Evolutionary conservation across 2,329 filamentous ascomycete genomes (phyloP).

Genomic region (Penicillium sumatraense): DNA sequence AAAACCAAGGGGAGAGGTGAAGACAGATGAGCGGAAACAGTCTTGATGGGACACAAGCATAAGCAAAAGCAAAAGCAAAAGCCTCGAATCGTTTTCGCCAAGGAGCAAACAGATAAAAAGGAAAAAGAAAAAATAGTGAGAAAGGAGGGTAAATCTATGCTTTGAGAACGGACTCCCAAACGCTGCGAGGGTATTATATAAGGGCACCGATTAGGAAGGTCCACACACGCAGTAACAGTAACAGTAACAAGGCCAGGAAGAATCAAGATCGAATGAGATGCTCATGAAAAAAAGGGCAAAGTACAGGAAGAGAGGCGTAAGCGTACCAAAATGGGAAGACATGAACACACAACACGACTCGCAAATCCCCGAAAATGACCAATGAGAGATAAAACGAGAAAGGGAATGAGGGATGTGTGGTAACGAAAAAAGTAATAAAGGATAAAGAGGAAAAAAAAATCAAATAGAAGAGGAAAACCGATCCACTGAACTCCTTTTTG

Average conservation of each 20-base stretch:
- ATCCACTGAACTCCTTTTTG: conserved; percentile 34
- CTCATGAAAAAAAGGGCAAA: conserved; percentile 3
- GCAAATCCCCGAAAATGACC: conserved; percentile 6
- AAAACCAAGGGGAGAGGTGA: conserved; percentile 8
- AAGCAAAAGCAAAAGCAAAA: neutral
- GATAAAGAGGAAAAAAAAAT: conserved; percentile 8
- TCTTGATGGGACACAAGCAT: neutral
- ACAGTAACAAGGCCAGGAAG: conserved; percentile 1
- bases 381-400: conserved; percentile 4
- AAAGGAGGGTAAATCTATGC: conserved; percentile 26
- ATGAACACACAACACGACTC: neutral
- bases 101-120: conserved; percentile 1
- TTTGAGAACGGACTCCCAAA: conserved; percentile 20
- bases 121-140: conserved; percentile 18
- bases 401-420: neutral
- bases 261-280: neutral
- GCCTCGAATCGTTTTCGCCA: conserved; percentile 1
- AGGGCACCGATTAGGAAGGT: conserved; percentile 20
- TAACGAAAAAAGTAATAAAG: neutral
- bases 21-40: no score
- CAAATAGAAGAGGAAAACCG: conserved; percentile 22
- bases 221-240: conserved; percentile 3
- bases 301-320: conserved; percentile 1
- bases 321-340: neutral
- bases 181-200: conserved; percentile 29